Evolutionary conservation across 306 rosid species (phyloP), one percentile per base, ranked within the genome.

Genomic region (Citrullus colocynthis): DNA sequence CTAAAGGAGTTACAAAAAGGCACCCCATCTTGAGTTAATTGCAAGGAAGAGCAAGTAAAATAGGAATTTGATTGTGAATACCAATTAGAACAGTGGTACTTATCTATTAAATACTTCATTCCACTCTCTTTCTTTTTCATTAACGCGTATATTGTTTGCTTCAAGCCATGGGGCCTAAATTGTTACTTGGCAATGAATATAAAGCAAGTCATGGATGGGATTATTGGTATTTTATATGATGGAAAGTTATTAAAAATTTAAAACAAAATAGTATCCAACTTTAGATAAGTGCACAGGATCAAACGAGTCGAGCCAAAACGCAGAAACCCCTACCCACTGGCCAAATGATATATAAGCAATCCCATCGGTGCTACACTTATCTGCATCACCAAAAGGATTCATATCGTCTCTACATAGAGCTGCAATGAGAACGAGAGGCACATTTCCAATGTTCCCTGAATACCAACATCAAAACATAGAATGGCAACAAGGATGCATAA

Each of bases 311-410:
- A 66, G 16, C 13, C 63, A 79, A 48, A 70, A 66, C 49, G 82
- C 70, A 32, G 18, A 16, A 83, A 79, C 78, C 81, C 97, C 61
- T 84, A 96, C 99, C 99, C 99, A 96, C 88, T 96, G 99, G 85
- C 99, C 99, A 60, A 89, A 96, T 41, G 99, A 89, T 77, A 96
- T 91, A 83, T 96, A 96, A 57, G 99, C 99, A 82, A 92, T 92
- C 81, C 99, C 99, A 79, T 87, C 86, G 16, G 86, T 88, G 89
- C 92, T 93, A 81, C 99, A 96, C 71, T 81, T 86, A 8, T 81
- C 86, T 5, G 82, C 7, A 77, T 92, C 96, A 51, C 99, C 97
- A 52, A 96, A 96, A 76, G 98, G 99, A 80, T 93, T 96, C 52
- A 83, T 80, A 74, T 44, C 79, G 67, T 93, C 98, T 81, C 96